Conservation (phyloP, 2,329 filamentous ascomycete species). For the Tolypocladium nubicola region DNA sequence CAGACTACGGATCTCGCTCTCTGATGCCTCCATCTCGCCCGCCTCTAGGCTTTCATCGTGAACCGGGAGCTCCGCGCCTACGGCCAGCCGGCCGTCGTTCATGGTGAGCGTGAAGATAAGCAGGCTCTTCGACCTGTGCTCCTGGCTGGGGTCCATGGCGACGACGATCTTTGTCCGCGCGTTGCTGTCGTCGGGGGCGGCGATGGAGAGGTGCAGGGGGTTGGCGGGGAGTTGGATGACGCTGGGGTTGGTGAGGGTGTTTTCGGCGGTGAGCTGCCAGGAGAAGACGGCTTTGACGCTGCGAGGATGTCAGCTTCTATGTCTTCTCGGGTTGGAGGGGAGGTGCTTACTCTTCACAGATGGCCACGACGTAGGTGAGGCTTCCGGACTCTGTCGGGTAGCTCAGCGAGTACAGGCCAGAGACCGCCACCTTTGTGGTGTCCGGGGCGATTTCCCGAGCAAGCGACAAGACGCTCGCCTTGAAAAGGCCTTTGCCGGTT, state of each 20-base stretch:
- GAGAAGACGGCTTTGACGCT: constrained; percentile 55
- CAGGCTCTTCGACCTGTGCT: constrained; percentile 16
- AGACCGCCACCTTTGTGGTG: constrained; percentile 36
- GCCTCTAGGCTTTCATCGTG: constrained; percentile 13
- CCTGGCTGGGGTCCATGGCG: constrained; percentile 26
- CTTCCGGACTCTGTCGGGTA: constrained; percentile 17
- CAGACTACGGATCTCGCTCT: constrained; percentile 28
- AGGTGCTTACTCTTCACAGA: constrained; percentile 44
- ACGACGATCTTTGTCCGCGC: constrained; percentile 23
- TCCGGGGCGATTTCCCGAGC: constrained; percentile 26
- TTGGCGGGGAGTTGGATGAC: constrained; percentile 51
- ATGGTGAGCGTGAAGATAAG: constrained; percentile 18
- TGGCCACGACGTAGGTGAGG: constrained; percentile 33
- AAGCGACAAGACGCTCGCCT: constrained; percentile 37
- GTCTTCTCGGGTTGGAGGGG: not conserved
- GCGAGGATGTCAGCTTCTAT: constrained; percentile 8
- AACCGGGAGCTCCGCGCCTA: constrained; percentile 14
- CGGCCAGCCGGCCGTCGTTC: constrained; percentile 20
- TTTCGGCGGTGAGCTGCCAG: constrained; percentile 41
- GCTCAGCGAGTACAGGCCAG: constrained; percentile 25
- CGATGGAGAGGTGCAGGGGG: constrained; percentile 43
- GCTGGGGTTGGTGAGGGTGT: constrained; percentile 35
- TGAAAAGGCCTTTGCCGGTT: constrained; percentile 40
- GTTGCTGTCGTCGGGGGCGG: constrained; percentile 9
- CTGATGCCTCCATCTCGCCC: constrained; percentile 21